Evolutionary conservation across 345 rosid species (phyloP).

Genomic region (Excoecaria cochinchinensis): DNA sequence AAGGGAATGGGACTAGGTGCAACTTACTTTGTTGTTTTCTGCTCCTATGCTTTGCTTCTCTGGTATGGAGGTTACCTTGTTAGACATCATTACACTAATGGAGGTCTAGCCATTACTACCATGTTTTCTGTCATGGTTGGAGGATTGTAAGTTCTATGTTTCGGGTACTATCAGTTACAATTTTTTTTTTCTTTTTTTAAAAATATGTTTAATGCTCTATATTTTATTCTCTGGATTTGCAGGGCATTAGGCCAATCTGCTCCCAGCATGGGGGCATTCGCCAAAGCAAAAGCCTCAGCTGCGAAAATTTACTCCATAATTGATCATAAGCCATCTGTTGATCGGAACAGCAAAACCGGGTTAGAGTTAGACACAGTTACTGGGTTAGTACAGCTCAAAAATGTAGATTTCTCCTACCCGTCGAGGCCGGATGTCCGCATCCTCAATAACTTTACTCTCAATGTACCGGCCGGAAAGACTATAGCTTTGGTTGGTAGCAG

Average conservation of each 20-base stretch:
- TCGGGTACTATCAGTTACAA: background rate
- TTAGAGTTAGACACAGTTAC: conserved; percentile 65
- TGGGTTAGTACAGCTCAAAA: conserved; percentile 75
- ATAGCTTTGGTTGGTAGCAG: conserved; percentile 98
- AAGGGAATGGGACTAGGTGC: conserved; percentile 95
- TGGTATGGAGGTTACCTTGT: conserved; percentile 97
- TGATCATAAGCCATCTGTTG: conserved; percentile 73
- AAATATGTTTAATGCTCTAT: background rate
- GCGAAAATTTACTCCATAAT: conserved; percentile 82
- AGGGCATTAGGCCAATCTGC: conserved; percentile 93
- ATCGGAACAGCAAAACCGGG: conserved; percentile 64
- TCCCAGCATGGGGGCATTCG: conserved; percentile 91
- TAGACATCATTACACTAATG: conserved; percentile 86
- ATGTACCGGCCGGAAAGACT: conserved; percentile 90
- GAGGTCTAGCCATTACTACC: conserved; percentile 92
- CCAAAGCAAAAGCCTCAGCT: conserved; percentile 91
- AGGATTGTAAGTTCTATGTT: conserved; percentile 67
- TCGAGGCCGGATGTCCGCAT: conserved; percentile 80
- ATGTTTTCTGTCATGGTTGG: conserved; percentile 98
- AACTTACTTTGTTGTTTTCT: conserved; percentile 95
- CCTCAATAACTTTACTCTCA: conserved; percentile 71
- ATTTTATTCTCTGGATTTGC: conserved; percentile 16
- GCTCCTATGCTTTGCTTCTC: conserved; percentile 86
- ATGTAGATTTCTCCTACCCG: conserved; percentile 83
- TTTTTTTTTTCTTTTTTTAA: background rate